Conservation (phyloP, 371 early-diverging fungal genomes). For the Actinomucor elegans region DNA sequence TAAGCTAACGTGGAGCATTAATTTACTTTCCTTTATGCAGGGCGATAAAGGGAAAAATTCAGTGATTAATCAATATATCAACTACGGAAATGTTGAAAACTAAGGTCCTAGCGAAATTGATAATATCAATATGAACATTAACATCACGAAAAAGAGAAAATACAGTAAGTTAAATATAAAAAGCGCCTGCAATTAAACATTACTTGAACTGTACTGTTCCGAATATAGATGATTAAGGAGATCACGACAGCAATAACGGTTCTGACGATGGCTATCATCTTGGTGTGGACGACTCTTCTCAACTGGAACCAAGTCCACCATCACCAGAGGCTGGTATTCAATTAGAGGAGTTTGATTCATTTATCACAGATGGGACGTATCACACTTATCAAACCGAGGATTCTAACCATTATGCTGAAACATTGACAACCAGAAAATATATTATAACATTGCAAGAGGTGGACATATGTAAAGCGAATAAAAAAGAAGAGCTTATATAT, state of each 20-base stretch:
- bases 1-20: slow-evolving; percentile 10
- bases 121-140: slow-evolving; percentile 5
- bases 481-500: slow-evolving; percentile 11
- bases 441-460: slow-evolving; percentile 14
- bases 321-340: slow-evolving; percentile 11
- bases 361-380: slow-evolving; percentile 10
- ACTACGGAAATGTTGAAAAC: slow-evolving; percentile 8
- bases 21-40: slow-evolving; percentile 9
- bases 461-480: slow-evolving; percentile 4
- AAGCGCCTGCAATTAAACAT: slow-evolving; percentile 10
- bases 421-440: slow-evolving; percentile 9
- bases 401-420: slow-evolving; percentile 11
- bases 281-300: neutral
- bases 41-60: slow-evolving; percentile 3
- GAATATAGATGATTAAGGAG: slow-evolving; percentile 5
- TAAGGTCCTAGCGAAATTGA: slow-evolving; percentile 3
- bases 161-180: slow-evolving; percentile 12
- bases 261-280: slow-evolving; percentile 2
- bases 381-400: slow-evolving; percentile 17
- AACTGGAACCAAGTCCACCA: no score
- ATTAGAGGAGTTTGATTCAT: slow-evolving; percentile 14
- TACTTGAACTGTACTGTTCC: slow-evolving; percentile 6
- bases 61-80: slow-evolving; percentile 11
- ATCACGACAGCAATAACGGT: neutral
- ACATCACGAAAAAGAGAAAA: no score